phyloP scores from a whole-genome alignment of 129 eudicot species.

The Escallonia herrerae region DNA sequence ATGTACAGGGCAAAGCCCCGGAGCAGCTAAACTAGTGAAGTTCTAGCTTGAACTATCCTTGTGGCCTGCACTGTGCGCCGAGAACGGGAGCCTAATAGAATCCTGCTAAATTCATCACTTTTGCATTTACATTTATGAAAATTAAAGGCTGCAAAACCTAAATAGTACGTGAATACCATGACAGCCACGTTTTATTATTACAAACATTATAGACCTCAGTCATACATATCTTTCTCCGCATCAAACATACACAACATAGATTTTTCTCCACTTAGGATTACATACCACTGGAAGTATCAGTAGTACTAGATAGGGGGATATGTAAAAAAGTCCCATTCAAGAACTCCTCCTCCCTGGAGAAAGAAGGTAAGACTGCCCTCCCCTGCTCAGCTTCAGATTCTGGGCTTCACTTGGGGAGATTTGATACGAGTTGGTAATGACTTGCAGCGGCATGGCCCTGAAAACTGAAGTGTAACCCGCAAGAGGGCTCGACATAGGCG shows the following conservation, averaged over 20 bases:
- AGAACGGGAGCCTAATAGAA: no score
- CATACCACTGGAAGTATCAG: not conserved
- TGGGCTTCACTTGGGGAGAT: slow-evolving; percentile 55
- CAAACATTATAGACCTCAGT: slow-evolving; percentile 9
- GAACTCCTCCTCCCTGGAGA: slow-evolving; percentile 25
- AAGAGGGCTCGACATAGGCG: slow-evolving; percentile 49
- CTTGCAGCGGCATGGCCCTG: slow-evolving; percentile 60
- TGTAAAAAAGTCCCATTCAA: not conserved
- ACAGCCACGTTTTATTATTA: slow-evolving; percentile 16
- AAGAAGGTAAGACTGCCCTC: slow-evolving; percentile 38
- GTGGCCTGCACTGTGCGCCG: no score
- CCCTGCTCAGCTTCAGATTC: slow-evolving; percentile 41
- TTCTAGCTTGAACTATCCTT: no score
- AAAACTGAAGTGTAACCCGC: slow-evolving; percentile 76
- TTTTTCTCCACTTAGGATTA: slow-evolving; percentile 8
- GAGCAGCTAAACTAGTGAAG: no score
- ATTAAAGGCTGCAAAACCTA: no score
- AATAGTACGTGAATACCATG: no score
- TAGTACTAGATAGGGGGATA: no score
- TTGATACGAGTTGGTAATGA: slow-evolving; percentile 40
- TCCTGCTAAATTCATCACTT: no score
- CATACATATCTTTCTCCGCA: slow-evolving; percentile 7
- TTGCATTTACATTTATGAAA: no score
- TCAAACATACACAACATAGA: slow-evolving; percentile 5
- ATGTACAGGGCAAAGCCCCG: no score